Base-by-base conservation (phyloP, 805 yeast species). In the Jamesozyma spencerorum region DNA sequence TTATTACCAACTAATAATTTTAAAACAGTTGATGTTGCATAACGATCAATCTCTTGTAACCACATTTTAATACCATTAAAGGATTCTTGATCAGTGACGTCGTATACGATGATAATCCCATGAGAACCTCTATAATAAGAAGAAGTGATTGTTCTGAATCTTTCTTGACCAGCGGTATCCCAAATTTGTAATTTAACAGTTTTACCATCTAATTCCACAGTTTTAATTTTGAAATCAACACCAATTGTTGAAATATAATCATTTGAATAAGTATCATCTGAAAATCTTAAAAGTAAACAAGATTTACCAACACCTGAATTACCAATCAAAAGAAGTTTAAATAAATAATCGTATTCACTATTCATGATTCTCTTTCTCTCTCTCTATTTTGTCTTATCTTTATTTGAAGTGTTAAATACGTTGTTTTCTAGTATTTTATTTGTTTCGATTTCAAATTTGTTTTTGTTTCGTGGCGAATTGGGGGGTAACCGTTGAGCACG, bases 151-250 rank as follows among this genome's bases (percentile, higher is more conserved):
- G 98, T 92, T 68, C 97, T 81, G 71, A 92, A 92, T 55, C 98
- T 74, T 66, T 92, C 98, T 70, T 92, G 98, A 36, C 98, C 98
- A 11, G 97, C 98, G 42, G 98, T 92, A 63, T 92, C 98, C 98
- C 98, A 92, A 60, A 92, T 90, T 70, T 92, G 98, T 60, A 92
- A 75, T 69, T 92, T 92, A 62, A 92, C 92, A 40, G 95, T 85
- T 71, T 92, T 92, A 50, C 97, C 97, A 55, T 92, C 97, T 46
- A 92, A 72, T 62, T 92, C 97, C 41, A 84, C 82, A 38, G 92
- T 84, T 69, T 87, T 79, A 62, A 83, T 83, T 57, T 76, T 75
- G 72, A 92, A 92, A 64, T 92, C 98, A 40, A 92, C 97, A 43
- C 98, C 98, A 61, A 92, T 92, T 35, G 98, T 92, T 42, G 96